phyloP scores from a whole-genome alignment of 2,329 filamentous ascomycete genomes.

The Acephala macrosclerotiorum region DNA sequence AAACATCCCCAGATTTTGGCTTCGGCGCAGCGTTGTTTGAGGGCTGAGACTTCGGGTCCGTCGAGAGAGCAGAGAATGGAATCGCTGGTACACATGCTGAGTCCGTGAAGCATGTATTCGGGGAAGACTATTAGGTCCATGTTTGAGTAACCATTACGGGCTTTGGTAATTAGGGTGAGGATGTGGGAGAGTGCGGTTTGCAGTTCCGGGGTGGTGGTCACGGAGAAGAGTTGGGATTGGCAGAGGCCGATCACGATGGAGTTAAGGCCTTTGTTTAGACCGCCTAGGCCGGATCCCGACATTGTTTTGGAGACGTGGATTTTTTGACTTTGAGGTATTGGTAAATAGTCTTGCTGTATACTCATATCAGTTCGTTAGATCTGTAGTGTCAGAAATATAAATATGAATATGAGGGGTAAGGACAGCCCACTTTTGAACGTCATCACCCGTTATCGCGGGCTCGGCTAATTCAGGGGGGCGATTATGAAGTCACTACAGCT shows the following conservation, averaged over 20 bases:
- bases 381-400: background rate
- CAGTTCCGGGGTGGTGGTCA: background rate
- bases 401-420: background rate
- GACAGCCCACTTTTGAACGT: conserved; percentile 2
- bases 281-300: conserved; percentile 7
- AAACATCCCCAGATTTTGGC: conserved; percentile 13
- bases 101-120: conserved; percentile 10
- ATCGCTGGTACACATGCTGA: conserved; percentile 8
- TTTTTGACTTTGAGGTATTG: background rate
- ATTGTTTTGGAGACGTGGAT: conserved; percentile 15
- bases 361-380: background rate
- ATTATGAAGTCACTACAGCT: background rate
- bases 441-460: background rate
- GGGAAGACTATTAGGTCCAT: conserved; percentile 8
- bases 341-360: background rate
- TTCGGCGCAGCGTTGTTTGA: conserved; percentile 8
- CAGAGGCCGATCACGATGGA: conserved; percentile 13
- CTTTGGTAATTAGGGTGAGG: conserved; percentile 8
- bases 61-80: conserved; percentile 11
- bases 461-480: background rate
- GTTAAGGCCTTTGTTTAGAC: conserved; percentile 5
- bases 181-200: conserved; percentile 4
- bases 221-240: conserved; percentile 11
- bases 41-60: conserved; percentile 4
- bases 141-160: conserved; percentile 8